phyloP scores from a whole-genome alignment of 106 monocot species.

The Iris macrosiphon region DNA sequence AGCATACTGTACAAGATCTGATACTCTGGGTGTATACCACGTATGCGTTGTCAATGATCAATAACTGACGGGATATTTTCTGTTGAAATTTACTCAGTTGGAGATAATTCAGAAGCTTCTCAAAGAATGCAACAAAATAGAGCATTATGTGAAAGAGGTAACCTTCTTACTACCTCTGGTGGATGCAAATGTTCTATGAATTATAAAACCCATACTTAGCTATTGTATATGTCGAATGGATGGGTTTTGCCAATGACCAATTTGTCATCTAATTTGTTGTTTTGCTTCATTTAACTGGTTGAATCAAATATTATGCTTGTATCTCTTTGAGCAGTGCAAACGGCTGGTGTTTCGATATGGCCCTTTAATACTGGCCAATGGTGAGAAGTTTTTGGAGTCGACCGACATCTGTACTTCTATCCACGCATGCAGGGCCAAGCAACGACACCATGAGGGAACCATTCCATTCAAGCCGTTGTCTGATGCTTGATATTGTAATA shows the following conservation, averaged over 20 bases:
- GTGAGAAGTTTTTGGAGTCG: conserved; percentile 64
- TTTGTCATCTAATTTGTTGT: too few species aligned
- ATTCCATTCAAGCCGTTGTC: not conserved
- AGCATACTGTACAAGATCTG: too few species aligned
- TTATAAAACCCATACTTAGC: too few species aligned
- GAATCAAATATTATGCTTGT: not conserved
- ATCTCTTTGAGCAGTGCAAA: conserved; percentile 48
- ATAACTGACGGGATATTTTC: not conserved
- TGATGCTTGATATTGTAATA: conserved; percentile 8
- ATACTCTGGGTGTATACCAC: too few species aligned
- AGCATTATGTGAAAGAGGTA: conserved; percentile 45
- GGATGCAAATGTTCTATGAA: too few species aligned
- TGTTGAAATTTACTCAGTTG: conserved; percentile 14
- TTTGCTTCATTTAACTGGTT: too few species aligned
- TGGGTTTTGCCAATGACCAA: too few species aligned
- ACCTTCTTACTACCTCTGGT: not conserved
- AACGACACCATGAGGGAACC: not conserved
- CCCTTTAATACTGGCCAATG: conserved; percentile 46
- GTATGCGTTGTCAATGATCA: not conserved
- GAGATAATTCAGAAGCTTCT: conserved; percentile 47
- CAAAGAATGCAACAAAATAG: conserved; percentile 41
- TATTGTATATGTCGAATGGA: too few species aligned
- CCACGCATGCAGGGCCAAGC: conserved; percentile 33
- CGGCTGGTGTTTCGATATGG: conserved; percentile 53
- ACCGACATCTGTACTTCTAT: conserved; percentile 41